phyloP scores from a whole-genome alignment of 306 rosid genomes.

The Prunus salicina region DNA sequence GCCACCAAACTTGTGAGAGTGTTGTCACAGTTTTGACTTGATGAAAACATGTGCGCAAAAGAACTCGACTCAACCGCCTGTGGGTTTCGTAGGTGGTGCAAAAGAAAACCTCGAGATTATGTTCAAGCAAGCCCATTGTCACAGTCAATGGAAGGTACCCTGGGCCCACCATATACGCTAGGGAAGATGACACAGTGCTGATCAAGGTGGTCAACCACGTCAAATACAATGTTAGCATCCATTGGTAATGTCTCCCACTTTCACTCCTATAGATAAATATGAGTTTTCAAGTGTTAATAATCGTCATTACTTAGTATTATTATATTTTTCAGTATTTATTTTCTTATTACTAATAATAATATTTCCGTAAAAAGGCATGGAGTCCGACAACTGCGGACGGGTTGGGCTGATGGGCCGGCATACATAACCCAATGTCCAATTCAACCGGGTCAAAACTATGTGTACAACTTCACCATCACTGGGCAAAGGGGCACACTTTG shows the following conservation, averaged over 20 bases:
- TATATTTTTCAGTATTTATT: neutral
- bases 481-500: slow-evolving; percentile 90
- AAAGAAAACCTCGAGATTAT: slow-evolving; percentile 41
- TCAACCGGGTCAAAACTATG: slow-evolving; percentile 56
- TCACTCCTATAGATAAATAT: neutral
- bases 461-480: slow-evolving; percentile 74
- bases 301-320: neutral
- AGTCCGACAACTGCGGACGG: slow-evolving; percentile 60
- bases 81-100: slow-evolving; percentile 35
- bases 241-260: slow-evolving; percentile 47
- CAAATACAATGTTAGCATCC: slow-evolving; percentile 79
- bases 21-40: neutral
- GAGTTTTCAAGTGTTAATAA: neutral
- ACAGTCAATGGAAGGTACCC: slow-evolving; percentile 51
- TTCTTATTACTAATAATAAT: neutral
- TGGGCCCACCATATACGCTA: slow-evolving; percentile 49
- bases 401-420: slow-evolving; percentile 97
- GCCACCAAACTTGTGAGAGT: neutral
- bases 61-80: neutral
- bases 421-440: slow-evolving; percentile 91
- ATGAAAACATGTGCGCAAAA: neutral
- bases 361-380: slow-evolving; percentile 56
- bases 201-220: slow-evolving; percentile 72
- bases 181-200: slow-evolving; percentile 54
- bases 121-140: slow-evolving; percentile 53